Percentiles rank a stretch among this genome's conserved stretches.
Conservation (phyloP, 768 basidiomycete species). For the Phlebiopsis flavidoalba region DNA sequence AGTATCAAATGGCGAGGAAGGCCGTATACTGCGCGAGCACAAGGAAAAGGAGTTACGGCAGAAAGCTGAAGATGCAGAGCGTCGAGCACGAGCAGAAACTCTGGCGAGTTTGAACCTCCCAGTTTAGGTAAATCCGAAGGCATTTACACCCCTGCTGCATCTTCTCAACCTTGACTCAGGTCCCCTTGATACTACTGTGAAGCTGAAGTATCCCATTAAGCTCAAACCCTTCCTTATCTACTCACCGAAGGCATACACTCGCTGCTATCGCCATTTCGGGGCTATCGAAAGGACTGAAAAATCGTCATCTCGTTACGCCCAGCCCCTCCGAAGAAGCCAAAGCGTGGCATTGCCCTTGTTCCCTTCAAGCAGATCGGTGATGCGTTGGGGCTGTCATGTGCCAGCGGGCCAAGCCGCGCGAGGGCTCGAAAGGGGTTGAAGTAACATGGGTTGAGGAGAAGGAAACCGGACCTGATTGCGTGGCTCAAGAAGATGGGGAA, state of each 20-base stretch:
- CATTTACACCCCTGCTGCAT: background rate
- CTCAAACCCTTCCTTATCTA: slow-evolving; percentile 52
- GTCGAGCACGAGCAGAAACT: slow-evolving; percentile 30
- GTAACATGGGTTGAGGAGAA: slow-evolving; percentile 69
- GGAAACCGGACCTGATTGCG: slow-evolving; percentile 65
- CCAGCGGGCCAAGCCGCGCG: slow-evolving; percentile 45
- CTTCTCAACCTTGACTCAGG: slow-evolving; percentile 24
- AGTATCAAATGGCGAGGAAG: slow-evolving; percentile 74
- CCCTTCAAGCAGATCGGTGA: slow-evolving; percentile 73
- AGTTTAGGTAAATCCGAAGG: slow-evolving; percentile 36
- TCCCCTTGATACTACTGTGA: slow-evolving; percentile 68
- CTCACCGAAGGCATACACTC: slow-evolving; percentile 39
- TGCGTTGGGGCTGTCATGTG: slow-evolving; percentile 69
- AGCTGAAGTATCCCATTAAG: slow-evolving; percentile 64
- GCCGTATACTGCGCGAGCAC: slow-evolving; percentile 62
- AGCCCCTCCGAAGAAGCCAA: slow-evolving; percentile 50
- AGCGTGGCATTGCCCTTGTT: slow-evolving; percentile 64
- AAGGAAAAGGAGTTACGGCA: slow-evolving; percentile 47
- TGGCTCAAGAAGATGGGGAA: slow-evolving; percentile 75
- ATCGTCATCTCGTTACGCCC: slow-evolving; percentile 68
- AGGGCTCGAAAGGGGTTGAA: slow-evolving; percentile 57
- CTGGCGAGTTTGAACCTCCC: slow-evolving; percentile 47
- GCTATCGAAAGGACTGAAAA: slow-evolving; percentile 51
- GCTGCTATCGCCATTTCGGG: slow-evolving; percentile 59
- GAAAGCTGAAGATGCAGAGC: slow-evolving; percentile 37